These are phyloP conservation scores for Lycium ferocissimum DNA, from an alignment of 257 asterid species.

Conservation along the genomic window DNA sequence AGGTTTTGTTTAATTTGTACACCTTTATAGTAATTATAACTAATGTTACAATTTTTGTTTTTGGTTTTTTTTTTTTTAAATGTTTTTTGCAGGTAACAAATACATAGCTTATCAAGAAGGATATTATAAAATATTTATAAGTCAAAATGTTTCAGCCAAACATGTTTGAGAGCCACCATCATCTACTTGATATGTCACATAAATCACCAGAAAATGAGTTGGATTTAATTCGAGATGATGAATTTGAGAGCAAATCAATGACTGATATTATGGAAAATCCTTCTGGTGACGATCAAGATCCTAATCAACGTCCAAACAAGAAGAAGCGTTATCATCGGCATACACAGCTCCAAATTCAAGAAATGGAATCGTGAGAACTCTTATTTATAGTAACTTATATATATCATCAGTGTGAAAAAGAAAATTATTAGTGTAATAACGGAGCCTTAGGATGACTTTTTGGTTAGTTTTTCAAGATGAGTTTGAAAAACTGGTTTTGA, in stretches of 20 bases:
- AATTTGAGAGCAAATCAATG: constrained; percentile 69
- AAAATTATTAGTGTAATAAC: neutral
- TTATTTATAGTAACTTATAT: neutral
- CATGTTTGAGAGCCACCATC: constrained; percentile 69
- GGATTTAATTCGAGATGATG: constrained; percentile 64
- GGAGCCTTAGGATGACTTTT: no score
- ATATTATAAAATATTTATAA: neutral
- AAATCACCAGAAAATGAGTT: constrained; percentile 61
- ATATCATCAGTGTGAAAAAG: neutral
- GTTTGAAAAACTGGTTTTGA: no score
- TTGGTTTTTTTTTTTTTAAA: neutral
- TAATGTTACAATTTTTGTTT: neutral
- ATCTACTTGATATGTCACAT: constrained; percentile 61
- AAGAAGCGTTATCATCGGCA: constrained; percentile 84
- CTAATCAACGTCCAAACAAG: constrained; percentile 69
- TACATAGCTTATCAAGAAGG: constrained; percentile 14
- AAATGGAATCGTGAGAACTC: constrained; percentile 73
- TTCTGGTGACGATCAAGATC: constrained; percentile 72
- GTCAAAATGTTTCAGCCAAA: constrained; percentile 68
- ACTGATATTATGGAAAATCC: constrained; percentile 69
- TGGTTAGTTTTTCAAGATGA: no score
- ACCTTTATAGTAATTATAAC: neutral
- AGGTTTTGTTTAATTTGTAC: neutral
- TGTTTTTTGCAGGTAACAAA: constrained; percentile 23
- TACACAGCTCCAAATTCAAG: constrained; percentile 70